Conservation (phyloP, 1,284 basidiomycete genomes). For the Psilocybe mexicana region DNA sequence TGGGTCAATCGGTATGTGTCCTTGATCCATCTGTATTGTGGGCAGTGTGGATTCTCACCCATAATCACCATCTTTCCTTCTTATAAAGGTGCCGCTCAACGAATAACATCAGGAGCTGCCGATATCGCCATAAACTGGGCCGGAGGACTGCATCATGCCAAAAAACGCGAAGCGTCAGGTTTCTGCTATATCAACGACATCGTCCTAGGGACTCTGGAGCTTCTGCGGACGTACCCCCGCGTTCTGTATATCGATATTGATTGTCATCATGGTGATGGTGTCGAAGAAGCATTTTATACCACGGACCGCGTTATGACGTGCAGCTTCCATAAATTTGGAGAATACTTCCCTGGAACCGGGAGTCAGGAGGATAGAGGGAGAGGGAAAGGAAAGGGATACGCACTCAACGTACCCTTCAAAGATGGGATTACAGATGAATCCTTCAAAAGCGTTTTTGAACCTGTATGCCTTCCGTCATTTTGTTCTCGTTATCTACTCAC, state of each 20-base stretch:
- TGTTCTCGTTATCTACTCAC: background rate
- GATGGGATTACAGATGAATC: slow-evolving; percentile 91
- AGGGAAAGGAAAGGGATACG: slow-evolving; percentile 86
- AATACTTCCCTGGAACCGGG: slow-evolving; percentile 96
- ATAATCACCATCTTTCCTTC: background rate
- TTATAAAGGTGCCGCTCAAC: slow-evolving; percentile 73
- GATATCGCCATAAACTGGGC: slow-evolving; percentile 99
- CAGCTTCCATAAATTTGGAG: slow-evolving; percentile 95
- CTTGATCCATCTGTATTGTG: background rate
- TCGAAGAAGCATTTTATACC: slow-evolving; percentile 98
- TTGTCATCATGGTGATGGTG: slow-evolving; percentile 97
- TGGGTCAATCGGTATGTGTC: slow-evolving; percentile 75
- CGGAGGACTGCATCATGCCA: slow-evolving; percentile 96
- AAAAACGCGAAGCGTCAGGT: slow-evolving; percentile 94
- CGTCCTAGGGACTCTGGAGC: slow-evolving; percentile 87
- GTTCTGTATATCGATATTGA: slow-evolving; percentile 99
- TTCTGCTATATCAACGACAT: slow-evolving; percentile 99
- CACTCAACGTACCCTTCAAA: slow-evolving; percentile 91
- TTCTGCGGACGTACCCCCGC: slow-evolving; percentile 79
- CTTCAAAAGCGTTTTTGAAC: slow-evolving; percentile 85
- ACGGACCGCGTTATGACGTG: slow-evolving; percentile 97
- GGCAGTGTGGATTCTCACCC: no score
- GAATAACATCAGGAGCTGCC: slow-evolving; percentile 78
- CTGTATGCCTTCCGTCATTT: slow-evolving; percentile 52
- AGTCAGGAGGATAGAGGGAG: slow-evolving; percentile 85